Base-by-base conservation (phyloP, 441 rosid genomes). In the Erysimum cheiri region DNA sequence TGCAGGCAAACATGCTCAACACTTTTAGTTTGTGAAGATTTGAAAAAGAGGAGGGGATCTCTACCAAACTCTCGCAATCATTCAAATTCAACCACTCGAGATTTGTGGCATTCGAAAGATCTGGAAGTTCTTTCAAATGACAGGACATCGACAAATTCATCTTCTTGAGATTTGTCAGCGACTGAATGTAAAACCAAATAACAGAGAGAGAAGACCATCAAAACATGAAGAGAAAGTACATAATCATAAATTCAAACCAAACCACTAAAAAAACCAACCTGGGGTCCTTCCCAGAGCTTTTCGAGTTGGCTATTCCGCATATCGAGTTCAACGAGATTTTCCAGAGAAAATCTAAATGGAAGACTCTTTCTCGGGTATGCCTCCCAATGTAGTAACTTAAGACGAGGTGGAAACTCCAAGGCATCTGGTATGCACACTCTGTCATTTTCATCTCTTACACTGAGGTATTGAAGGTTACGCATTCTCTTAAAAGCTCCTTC, bases 21-120 rank as follows among this genome's bases (percentile, higher is more conserved):
- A 39, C 68, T 35, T 48, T 33, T 19, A 65, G 60, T 54, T 65
- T 50, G 48, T 50, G 58, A n/a, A 50, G 70, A 24, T 65, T 53
- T 3, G 15, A 28, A 52, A 65, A 53, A 52, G 70, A 71, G 13
- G 74, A 37, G 4, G 73, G 78, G 48, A 81, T 55, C 6, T 50
- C 59, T 26, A 28, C 48, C 49, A 79, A 69, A 8, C 64, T 73
- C 28, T 5, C 15, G 37, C 84, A 79, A 13, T 43, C 11, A 2
- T 46, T n/a, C 12, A 80, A 36, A 19, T 60, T 68, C 19, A 81
- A 7, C 15, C 48, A 35, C 70, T 65, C 48, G 15, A 65, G 70
- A 50, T 50, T 65, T 14, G 47, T 65, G 12, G 26, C 56, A 67
- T 54, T 81, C 69, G 3, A 83, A 72, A 67, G 65, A 44, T 81